These are phyloP conservation scores for Hyphopichia pseudoburtonii DNA, from an alignment of 1,139 yeast species.

Conservation along the genomic window DNA sequence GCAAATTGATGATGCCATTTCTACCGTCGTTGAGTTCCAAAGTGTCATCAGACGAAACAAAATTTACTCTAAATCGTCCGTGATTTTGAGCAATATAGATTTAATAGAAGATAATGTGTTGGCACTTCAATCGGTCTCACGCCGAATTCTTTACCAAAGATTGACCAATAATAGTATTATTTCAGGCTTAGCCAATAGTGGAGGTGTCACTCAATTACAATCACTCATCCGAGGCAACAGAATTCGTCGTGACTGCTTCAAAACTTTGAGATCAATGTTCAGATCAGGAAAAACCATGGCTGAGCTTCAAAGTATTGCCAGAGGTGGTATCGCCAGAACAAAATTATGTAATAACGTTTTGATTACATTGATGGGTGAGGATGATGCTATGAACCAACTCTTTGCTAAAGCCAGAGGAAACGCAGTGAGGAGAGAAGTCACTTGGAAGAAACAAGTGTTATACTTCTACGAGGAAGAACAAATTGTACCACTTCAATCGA, in stretches of 20 bases:
- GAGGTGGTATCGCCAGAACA: slow-evolving; percentile 54
- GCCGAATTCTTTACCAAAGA: slow-evolving; percentile 27
- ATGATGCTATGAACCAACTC: slow-evolving; percentile 34
- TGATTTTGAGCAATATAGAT: slow-evolving; percentile 22
- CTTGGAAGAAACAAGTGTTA: slow-evolving; percentile 21
- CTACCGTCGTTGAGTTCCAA: slow-evolving; percentile 24
- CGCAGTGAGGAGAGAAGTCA: slow-evolving; percentile 29
- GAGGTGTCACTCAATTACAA: slow-evolving; percentile 29
- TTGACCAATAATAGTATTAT: slow-evolving; percentile 11
- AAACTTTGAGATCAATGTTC: slow-evolving; percentile 12
- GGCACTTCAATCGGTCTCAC: slow-evolving; percentile 34
- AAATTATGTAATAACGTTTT: slow-evolving; percentile 45
- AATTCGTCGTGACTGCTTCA: slow-evolving; percentile 21
- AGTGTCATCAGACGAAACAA: slow-evolving; percentile 27
- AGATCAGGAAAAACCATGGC: slow-evolving; percentile 5
- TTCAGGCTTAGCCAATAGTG: slow-evolving; percentile 14
- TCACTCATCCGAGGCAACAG: slow-evolving; percentile 33
- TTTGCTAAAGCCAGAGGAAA: slow-evolving; percentile 50
- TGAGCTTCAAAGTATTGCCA: slow-evolving; percentile 51
- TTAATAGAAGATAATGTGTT: slow-evolving; percentile 24
- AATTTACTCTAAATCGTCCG: slow-evolving; percentile 20
- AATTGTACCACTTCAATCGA: slow-evolving; percentile 32
- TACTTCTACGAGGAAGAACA: slow-evolving; percentile 19
- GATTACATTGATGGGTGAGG: slow-evolving; percentile 42
- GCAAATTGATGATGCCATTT: slow-evolving; percentile 9